Base-by-base conservation (phyloP, 1,284 basidiomycete species). In the Boletellus deceptivus region DNA sequence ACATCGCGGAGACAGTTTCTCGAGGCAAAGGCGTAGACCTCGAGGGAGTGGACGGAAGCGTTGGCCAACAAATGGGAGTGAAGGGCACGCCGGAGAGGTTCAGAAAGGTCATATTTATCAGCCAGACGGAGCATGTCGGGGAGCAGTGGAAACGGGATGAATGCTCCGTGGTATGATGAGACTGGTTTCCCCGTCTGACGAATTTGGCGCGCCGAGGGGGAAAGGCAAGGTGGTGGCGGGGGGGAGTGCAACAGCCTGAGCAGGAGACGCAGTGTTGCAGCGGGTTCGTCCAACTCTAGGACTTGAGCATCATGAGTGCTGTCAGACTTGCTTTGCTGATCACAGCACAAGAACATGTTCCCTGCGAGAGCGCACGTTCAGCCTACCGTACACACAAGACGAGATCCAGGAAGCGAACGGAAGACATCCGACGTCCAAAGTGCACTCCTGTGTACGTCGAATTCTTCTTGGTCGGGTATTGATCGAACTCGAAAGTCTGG, bases 141-240 rank as follows among this genome's bases (percentile, higher is more conserved):
- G 41, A 86, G 75, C 17, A 87, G 60, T 16, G 84, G 84, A 14
- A 84, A 72, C 2, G 84, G 84, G 37, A 87, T 80, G 27, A 79
- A 65, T 7, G 76, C 72, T 1, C 67, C 59, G 34, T 56, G 36
- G 39, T 70, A 64, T 27, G 48, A 29, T 24, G 65, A 66, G 37
- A 37, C 52, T 11, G 62, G 70, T 59, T 58, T 77, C 67, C 75
- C 57, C 54, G 49, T 63, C 55, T 43, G 59, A 48, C 67, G 65
- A 46, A 58, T 64, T 44, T 55, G 45, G 43, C 46, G 55, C 36
- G 61, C 58, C n/a, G 61, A 56, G 4, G 43, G 54, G 44, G 50
- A 63, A 36, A 65, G 56, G 7, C 76, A 73, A 3, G 75, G 74
- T 6, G 65, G 58, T 3, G 76, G 74, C 3, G 79, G 78, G 16